Percentiles rank a stretch among this genome's conserved stretches.
These are phyloP conservation scores for Schizophyllum amplum DNA, from an alignment of 1,284 basidiomycete genomes.

Conservation along the genomic window DNA sequence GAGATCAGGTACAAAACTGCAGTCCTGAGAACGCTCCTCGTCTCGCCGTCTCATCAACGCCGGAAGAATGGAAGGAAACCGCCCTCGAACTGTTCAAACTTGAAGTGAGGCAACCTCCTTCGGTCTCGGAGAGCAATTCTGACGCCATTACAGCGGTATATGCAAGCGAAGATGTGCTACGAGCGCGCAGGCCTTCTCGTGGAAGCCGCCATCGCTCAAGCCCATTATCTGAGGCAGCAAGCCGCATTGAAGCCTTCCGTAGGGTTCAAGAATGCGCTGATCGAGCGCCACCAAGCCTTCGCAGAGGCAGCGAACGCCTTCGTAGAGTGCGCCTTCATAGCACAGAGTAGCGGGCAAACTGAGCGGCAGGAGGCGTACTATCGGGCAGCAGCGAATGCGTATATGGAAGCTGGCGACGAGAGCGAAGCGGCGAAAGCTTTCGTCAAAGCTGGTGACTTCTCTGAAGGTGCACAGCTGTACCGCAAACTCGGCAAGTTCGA, in stretches of 20 bases:
- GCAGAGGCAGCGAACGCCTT: conserved; percentile 42
- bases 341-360: conserved; percentile 15
- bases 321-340: conserved; percentile 27
- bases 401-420: conserved; percentile 30
- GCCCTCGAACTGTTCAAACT: neutral
- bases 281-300: conserved; percentile 29
- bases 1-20: conserved; percentile 33
- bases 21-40: conserved; percentile 37
- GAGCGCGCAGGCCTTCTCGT: conserved; percentile 38
- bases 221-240: conserved; percentile 28
- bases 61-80: conserved; percentile 41
- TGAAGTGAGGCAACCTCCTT: conserved; percentile 2
- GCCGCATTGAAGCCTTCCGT: conserved; percentile 18
- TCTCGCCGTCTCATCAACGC: conserved; percentile 38
- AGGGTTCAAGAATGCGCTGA: conserved; percentile 9
- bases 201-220: conserved; percentile 34
- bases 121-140: conserved; percentile 35
- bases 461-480: conserved; percentile 37
- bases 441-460: conserved; percentile 33
- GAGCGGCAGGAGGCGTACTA: conserved; percentile 27
- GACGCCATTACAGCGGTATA: conserved; percentile 47
- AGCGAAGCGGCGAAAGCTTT: conserved; percentile 39
- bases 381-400: conserved; percentile 47
- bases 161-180: conserved; percentile 56
- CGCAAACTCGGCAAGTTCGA: conserved; percentile 43